Evolutionary conservation across 192 early-diverging fungal genomes (phyloP).

Genomic region (Coemansia sp.): DNA sequence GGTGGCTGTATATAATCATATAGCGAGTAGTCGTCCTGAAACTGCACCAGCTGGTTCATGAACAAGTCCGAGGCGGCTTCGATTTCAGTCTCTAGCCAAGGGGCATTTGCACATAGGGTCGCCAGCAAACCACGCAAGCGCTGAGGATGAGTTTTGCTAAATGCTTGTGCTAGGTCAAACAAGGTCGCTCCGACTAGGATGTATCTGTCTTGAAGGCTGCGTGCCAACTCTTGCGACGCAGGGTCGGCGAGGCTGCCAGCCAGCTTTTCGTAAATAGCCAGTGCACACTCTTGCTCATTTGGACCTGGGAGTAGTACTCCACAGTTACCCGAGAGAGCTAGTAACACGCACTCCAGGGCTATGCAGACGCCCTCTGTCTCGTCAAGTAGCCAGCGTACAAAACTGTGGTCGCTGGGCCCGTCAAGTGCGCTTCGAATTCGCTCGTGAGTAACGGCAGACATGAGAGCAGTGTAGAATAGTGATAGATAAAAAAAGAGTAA

Average conservation of each 20-base stretch:
- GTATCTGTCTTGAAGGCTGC: constrained; percentile 30
- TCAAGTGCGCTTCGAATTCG: constrained; percentile 13
- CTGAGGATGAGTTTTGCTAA: constrained; percentile 48
- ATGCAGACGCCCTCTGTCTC: constrained; percentile 9
- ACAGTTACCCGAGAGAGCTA: not conserved
- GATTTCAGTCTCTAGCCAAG: constrained; percentile 56
- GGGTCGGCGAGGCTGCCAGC: constrained; percentile 33
- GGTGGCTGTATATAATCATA: constrained; percentile 13
- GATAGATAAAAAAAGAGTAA: not conserved
- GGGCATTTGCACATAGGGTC: constrained; percentile 48
- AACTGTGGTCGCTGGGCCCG: constrained; percentile 29
- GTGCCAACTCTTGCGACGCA: constrained; percentile 22
- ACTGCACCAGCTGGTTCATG: constrained; percentile 54
- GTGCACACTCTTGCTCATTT: constrained; percentile 19
- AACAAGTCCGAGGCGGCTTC: constrained; percentile 49
- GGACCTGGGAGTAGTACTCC: not conserved
- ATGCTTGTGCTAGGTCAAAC: constrained; percentile 58
- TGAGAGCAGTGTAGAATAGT: not conserved
- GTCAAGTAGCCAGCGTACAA: constrained; percentile 32
- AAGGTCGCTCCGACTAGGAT: constrained; percentile 54
- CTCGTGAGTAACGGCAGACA: constrained; percentile 5
- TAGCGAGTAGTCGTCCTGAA: constrained; percentile 47
- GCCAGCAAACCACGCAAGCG: constrained; percentile 41
- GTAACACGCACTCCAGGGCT: constrained; percentile 25
- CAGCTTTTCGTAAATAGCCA: constrained; percentile 43